Evolutionary conservation across 106 monocot genomes (phyloP).

Genomic region (Apostasia shenzhenica): DNA sequence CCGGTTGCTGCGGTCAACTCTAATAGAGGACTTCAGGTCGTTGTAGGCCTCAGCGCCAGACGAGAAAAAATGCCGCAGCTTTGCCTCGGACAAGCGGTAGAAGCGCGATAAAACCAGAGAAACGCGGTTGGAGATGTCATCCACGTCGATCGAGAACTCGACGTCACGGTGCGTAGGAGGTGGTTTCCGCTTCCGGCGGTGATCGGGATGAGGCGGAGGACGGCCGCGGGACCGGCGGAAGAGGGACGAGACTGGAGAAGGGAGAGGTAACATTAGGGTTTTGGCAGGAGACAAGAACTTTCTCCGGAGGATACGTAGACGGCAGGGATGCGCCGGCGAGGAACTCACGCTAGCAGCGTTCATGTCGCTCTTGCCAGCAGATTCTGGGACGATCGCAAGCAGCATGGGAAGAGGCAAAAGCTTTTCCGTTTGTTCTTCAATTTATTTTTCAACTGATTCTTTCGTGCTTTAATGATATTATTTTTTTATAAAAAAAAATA

Average conservation of each 20-base stretch:
- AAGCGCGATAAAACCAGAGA: constrained; percentile 8
- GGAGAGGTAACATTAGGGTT: neutral
- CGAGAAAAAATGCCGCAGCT: constrained; percentile 31
- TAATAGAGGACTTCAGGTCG: constrained; percentile 50
- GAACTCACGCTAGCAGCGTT: neutral
- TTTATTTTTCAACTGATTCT: no score
- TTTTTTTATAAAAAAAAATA: no score
- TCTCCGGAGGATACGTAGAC: neutral
- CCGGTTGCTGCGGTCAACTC: constrained; percentile 29
- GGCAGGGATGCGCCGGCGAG: neutral
- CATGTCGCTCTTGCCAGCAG: neutral
- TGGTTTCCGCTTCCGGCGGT: constrained; percentile 3
- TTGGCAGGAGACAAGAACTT: neutral
- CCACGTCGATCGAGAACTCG: constrained; percentile 34
- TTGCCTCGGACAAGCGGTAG: constrained; percentile 13
- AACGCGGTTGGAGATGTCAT: constrained; percentile 21
- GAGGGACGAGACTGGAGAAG: neutral
- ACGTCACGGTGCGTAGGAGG: constrained; percentile 12
- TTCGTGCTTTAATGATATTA: no score
- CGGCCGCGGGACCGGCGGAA: neutral
- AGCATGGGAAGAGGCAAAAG: no score
- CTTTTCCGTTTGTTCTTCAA: no score
- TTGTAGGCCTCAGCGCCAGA: constrained; percentile 45
- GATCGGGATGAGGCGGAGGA: neutral
- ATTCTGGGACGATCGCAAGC: no score